These are phyloP conservation scores for Thelephora ganbajun DNA, from an alignment of 768 basidiomycete species.

Conservation along the genomic window DNA sequence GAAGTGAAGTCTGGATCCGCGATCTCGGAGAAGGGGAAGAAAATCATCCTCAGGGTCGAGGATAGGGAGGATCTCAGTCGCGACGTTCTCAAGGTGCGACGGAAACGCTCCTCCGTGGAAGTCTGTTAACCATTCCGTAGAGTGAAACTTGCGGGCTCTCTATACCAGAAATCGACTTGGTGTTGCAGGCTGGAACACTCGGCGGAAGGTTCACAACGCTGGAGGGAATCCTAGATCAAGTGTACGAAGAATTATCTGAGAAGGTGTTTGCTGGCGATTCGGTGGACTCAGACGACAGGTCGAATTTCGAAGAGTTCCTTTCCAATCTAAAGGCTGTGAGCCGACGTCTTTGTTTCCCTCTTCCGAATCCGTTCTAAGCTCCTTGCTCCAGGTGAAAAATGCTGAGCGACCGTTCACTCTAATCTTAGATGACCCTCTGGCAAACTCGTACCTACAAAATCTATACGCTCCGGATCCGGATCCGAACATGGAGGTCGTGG, in stretches of 20 bases:
- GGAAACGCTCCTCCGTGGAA: background rate
- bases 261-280: slow-evolving; percentile 78
- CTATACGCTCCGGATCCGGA: slow-evolving; percentile 96
- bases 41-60: slow-evolving; percentile 78
- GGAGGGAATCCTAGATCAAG: slow-evolving; percentile 87
- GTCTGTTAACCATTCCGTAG: slow-evolving; percentile 24
- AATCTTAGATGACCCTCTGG: slow-evolving; percentile 88
- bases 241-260: slow-evolving; percentile 87
- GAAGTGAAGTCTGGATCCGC: slow-evolving; percentile 93
- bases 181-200: slow-evolving; percentile 83
- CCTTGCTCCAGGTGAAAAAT: slow-evolving; percentile 46
- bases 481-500: slow-evolving; percentile 77
- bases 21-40: slow-evolving; percentile 77
- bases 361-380: background rate
- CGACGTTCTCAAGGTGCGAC: slow-evolving; percentile 80
- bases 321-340: slow-evolving; percentile 58
- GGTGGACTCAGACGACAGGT: slow-evolving; percentile 28
- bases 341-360: background rate
- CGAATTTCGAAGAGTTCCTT: slow-evolving; percentile 67
- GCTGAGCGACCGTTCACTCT: slow-evolving; percentile 77
- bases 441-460: slow-evolving; percentile 93
- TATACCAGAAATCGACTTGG: slow-evolving; percentile 92
- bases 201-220: slow-evolving; percentile 96
- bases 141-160: slow-evolving; percentile 84
- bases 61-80: slow-evolving; percentile 86